phyloP scores from a whole-genome alignment of 768 basidiomycete species.

The Lactarius evosmus region DNA sequence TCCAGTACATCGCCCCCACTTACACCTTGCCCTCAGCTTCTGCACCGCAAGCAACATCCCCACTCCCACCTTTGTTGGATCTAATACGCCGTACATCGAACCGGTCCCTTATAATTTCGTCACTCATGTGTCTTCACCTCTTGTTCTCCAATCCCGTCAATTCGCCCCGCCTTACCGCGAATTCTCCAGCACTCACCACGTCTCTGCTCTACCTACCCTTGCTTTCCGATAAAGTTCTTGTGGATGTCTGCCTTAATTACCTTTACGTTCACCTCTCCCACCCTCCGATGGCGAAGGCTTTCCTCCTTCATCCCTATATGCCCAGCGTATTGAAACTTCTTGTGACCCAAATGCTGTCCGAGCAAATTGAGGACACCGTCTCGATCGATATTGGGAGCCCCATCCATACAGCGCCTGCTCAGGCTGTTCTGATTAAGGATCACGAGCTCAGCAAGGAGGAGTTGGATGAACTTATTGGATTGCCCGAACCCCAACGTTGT shows the following conservation, averaged over 20 bases:
- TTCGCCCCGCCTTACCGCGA: conserved; percentile 46
- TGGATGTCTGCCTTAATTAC: conserved; percentile 71
- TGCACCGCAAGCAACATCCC: conserved; percentile 39
- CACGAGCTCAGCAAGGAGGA: conserved; percentile 74
- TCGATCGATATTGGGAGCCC: conserved; percentile 59
- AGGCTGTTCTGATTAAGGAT: conserved; percentile 44
- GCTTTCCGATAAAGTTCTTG: conserved; percentile 61
- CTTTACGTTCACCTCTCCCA: conserved; percentile 73
- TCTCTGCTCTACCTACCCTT: conserved; percentile 73
- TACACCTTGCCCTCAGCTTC: conserved; percentile 40
- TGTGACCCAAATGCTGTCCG: conserved; percentile 60
- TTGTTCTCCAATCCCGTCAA: conserved; percentile 64
- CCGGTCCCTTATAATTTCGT: conserved; percentile 69
- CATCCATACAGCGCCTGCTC: conserved; percentile 55
- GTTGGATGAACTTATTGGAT: conserved; percentile 51
- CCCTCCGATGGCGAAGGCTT: conserved; percentile 71
- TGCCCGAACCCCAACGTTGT: conserved; percentile 74
- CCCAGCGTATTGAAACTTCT: conserved; percentile 65
- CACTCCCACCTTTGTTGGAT: conserved; percentile 53
- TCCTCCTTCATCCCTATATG: conserved; percentile 69
- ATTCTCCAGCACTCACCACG: conserved; percentile 58
- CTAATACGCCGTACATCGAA: conserved; percentile 61
- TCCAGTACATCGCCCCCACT: conserved; percentile 56
- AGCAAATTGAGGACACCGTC: conserved; percentile 69
- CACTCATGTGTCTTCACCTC: conserved; percentile 56